Percentiles rank a stretch among this genome's conserved stretches.
These are phyloP conservation scores for Madurella fahalii DNA, from an alignment of 2,329 filamentous ascomycete species.

Conservation along the genomic window DNA sequence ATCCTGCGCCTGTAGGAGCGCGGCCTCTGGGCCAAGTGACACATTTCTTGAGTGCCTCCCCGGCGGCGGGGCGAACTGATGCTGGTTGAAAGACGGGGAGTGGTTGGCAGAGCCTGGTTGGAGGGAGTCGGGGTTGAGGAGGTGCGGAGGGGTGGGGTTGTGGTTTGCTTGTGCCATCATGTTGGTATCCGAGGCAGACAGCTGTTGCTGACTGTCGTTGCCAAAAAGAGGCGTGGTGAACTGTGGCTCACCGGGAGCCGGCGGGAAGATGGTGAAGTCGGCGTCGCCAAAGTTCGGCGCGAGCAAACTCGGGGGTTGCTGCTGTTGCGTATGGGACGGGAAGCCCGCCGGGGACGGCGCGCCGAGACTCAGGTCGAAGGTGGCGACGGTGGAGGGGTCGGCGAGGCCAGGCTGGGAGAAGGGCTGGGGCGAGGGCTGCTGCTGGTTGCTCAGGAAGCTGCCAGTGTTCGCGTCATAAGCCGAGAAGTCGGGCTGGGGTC, in stretches of 20 bases:
- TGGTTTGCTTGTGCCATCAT: constrained; percentile 55
- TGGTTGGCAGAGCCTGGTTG: constrained; percentile 48
- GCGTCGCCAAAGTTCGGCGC: constrained; percentile 48
- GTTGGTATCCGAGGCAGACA: constrained; percentile 46
- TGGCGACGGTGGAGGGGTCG: constrained; percentile 36
- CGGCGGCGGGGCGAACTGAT: constrained; percentile 50
- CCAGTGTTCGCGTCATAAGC: constrained; percentile 42
- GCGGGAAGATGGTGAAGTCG: constrained; percentile 64
- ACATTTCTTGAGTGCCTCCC: constrained; percentile 51
- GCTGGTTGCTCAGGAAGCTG: constrained; percentile 49
- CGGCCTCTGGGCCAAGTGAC: constrained; percentile 55
- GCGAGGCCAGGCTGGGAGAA: constrained; percentile 37
- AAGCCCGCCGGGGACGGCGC: constrained; percentile 42
- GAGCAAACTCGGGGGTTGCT: constrained; percentile 39
- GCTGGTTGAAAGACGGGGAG: constrained; percentile 54
- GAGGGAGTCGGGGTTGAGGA: constrained; percentile 47
- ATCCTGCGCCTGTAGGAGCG: constrained; percentile 53
- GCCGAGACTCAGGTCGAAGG: constrained; percentile 42
- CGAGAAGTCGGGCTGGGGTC: constrained; percentile 42
- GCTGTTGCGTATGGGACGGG: constrained; percentile 22
- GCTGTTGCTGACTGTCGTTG: constrained; percentile 44
- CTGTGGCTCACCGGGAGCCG: constrained; percentile 49
- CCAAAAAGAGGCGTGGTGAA: constrained; percentile 61
- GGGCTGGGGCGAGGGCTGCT: constrained; percentile 41
- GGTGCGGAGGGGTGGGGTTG: constrained; percentile 53